Evolutionary conservation across 768 basidiomycete genomes (phyloP).

Genomic region (Macrolepiota fuliginosa): DNA sequence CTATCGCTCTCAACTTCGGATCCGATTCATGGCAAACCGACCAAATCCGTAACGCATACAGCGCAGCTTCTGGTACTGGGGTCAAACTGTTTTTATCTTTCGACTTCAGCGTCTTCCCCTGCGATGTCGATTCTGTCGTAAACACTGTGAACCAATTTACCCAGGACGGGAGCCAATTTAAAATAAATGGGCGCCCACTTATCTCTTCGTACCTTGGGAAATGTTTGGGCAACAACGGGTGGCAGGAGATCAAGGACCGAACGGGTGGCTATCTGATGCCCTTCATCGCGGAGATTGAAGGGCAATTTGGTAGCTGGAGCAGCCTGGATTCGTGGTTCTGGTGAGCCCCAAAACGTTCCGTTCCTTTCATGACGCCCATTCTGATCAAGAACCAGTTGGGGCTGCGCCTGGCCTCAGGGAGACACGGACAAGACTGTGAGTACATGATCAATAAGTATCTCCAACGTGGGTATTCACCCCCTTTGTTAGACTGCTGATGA

Average conservation of each 20-base stretch:
- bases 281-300: constrained; percentile 53
- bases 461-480: constrained; percentile 1
- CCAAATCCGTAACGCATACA: constrained; percentile 49
- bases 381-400: constrained; percentile 40
- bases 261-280: constrained; percentile 49
- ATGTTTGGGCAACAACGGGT: constrained; percentile 52
- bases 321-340: constrained; percentile 48
- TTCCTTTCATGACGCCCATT: not conserved
- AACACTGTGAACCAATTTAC: constrained; percentile 44
- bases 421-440: constrained; percentile 40
- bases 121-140: constrained; percentile 41
- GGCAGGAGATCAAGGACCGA: constrained; percentile 45
- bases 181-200: constrained; percentile 49
- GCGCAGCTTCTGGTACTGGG: constrained; percentile 39
- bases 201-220: constrained; percentile 63
- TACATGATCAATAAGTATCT: constrained; percentile 1
- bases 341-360: constrained; percentile 23
- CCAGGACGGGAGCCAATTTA: constrained; percentile 53
- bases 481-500: constrained; percentile 39
- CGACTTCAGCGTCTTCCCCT: constrained; percentile 52
- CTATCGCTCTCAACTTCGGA: constrained; percentile 64
- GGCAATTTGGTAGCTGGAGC: constrained; percentile 44
- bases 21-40: constrained; percentile 47
- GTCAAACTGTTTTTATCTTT: constrained; percentile 60
- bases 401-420: constrained; percentile 60